Base-by-base conservation (phyloP, 2,329 filamentous ascomycete genomes). In the Calonectria honghensis region DNA sequence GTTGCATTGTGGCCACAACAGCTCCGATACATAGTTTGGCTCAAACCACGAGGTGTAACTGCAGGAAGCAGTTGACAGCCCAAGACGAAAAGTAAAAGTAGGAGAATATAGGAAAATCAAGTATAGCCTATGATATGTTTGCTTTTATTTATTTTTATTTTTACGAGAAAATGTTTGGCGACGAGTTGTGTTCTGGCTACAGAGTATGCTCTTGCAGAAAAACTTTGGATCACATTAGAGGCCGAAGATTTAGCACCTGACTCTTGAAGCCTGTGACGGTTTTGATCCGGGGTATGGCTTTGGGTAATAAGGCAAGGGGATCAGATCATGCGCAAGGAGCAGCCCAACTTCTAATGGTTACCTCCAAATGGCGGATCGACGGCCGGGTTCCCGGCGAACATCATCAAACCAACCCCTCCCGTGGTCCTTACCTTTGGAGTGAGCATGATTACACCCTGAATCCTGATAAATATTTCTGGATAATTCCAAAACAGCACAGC, bases 271-370 rank as follows among this genome's bases (percentile, higher is more conserved):
- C 32, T 59, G 24, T 13, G 37, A 41, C 24, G 24, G 16, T 16
- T 41, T 63, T 37, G 35, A 24, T 24, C 20, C 9, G 27, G 57
- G 32, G 39, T 20, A 29, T 6, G 37, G 57, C 16, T 41, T 63
- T 13, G 37, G 35, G 57, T 63, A 63, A 63, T 63, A 39, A 63
- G 57, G 18, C 9, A 63, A 41, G 57, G 57, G 57, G 37, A 63
- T 41, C 24, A 24, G 57, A 63, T 63, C 41, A 63, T 63, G 57
- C 57, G 57, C 24, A 29, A 29, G 13, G n/a, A 20, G 13, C 29
- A 29, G 24, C 24, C 32, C 4, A 18, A 13, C 10, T 13, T 63
- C 4, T 41, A 13, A 6, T n/a, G 16, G 20, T 24, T 27, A 35
- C 14, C 32, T 18, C 16, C 27, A 24, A 4, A 59, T 27, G 13